phyloP scores from a whole-genome alignment of 2,329 filamentous ascomycete genomes.

The Pyricularia pennisetigena region DNA sequence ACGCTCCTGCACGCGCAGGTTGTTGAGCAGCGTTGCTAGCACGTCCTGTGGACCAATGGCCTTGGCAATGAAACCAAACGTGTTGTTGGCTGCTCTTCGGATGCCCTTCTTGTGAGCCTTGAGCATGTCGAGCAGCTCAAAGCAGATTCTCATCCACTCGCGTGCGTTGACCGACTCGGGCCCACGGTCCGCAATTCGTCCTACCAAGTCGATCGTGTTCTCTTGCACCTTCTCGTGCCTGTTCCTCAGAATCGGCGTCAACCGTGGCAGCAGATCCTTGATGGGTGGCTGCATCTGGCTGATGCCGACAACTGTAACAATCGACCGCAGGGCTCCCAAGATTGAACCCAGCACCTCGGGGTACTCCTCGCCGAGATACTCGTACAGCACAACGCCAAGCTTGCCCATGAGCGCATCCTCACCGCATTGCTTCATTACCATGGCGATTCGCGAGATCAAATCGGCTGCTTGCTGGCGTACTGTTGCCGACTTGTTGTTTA shows the following conservation, averaged over 20 bases:
- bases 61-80: constrained; percentile 98
- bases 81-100: constrained; percentile 95
- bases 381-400: constrained; percentile 87
- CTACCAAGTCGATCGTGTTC: constrained; percentile 96
- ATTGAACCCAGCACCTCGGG: constrained; percentile 96
- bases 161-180: constrained; percentile 93
- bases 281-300: constrained; percentile 97
- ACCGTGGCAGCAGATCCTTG: constrained; percentile 84
- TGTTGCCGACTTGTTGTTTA: constrained; percentile 97
- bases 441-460: constrained; percentile 90
- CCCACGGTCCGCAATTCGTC: constrained; percentile 93
- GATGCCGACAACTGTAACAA: constrained; percentile 96
- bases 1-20: constrained; percentile 91
- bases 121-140: constrained; percentile 96
- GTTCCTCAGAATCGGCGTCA: constrained; percentile 97
- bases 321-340: constrained; percentile 84
- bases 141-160: constrained; percentile 99
- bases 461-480: constrained; percentile 96
- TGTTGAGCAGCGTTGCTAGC: constrained; percentile 89
- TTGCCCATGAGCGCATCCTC: constrained; percentile 95
- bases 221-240: constrained; percentile 99
- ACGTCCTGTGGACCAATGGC: constrained; percentile 98
- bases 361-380: constrained; percentile 97
- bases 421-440: constrained; percentile 98
- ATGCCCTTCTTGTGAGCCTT: constrained; percentile 99